These are phyloP conservation scores for Xerophyta viscosa DNA, from an alignment of 106 monocot genomes.

Conservation along the genomic window DNA sequence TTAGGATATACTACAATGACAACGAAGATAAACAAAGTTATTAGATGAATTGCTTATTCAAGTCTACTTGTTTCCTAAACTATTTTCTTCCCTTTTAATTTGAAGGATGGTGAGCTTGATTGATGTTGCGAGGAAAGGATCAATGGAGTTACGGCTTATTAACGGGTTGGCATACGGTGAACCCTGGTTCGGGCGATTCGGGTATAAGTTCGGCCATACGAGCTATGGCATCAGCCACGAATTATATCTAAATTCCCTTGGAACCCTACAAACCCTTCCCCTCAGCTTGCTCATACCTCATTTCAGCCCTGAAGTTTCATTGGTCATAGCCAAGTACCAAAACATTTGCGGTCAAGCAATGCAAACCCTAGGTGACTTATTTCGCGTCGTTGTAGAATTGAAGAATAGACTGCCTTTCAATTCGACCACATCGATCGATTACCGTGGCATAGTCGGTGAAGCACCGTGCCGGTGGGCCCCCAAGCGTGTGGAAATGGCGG, in stretches of 20 bases:
- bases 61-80: background rate
- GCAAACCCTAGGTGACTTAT: slow-evolving; percentile 46
- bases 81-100: background rate
- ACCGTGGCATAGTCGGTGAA: slow-evolving; percentile 36
- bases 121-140: slow-evolving; percentile 56
- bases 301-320: slow-evolving; percentile 28
- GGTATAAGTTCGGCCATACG: slow-evolving; percentile 57
- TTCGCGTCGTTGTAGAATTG: slow-evolving; percentile 68
- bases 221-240: slow-evolving; percentile 55
- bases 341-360: slow-evolving; percentile 27
- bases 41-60: background rate
- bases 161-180: slow-evolving; percentile 67
- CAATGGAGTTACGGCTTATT: slow-evolving; percentile 73
- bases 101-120: slow-evolving; percentile 63
- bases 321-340: slow-evolving; percentile 59
- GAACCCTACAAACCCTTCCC: slow-evolving; percentile 42
- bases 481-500: slow-evolving; percentile 85
- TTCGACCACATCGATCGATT: slow-evolving; percentile 39
- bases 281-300: slow-evolving; percentile 54
- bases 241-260: slow-evolving; percentile 53
- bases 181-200: slow-evolving; percentile 81
- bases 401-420: slow-evolving; percentile 34
- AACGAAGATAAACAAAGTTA: no score
- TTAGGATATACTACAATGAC: no score
- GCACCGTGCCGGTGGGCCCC: slow-evolving; percentile 68